Evolutionary conservation across 768 basidiomycete genomes (phyloP), one percentile per base, ranked within the genome.

Genomic region (Udeniomyces megalosporus): DNA sequence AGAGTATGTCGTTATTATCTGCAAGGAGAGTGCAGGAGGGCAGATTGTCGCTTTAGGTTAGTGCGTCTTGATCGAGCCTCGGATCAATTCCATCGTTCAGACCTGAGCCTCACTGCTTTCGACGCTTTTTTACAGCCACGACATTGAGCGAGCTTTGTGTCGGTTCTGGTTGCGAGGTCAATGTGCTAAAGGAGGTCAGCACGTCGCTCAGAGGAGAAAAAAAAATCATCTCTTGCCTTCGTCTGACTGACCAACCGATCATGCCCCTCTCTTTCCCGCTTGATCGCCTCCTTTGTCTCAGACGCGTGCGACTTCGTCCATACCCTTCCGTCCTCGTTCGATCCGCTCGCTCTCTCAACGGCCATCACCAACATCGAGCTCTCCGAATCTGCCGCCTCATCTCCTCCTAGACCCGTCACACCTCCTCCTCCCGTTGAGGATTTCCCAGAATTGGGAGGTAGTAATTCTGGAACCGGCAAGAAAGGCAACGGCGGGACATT

Each of bases 81-180:
- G 22, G 5, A n/a, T 17, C 14, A 3, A 26, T 61, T 42, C 47
- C 54, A 28, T 24, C 7, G 58, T 22, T 58, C 17, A 56, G 48
- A 55, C 24, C 60, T 26, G 34, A 48, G 32, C n/a, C 46, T n/a
- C 34, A 24, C 63, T 38, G n/a, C 38, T 50, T 8, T 17, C 56
- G 65, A 61, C 63, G 58, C 58, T 45, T 59, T 53, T 58, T 59
- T 67, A 3, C 67, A 95, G 92, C 68, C 92, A 95, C 71, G 92
- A 96, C 70, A 80, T 95, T 3, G 92, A 96, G 73, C 82, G 92
- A 46, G 92, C 92, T 1, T 73, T 96, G 24, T 91, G 87, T 75
- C 85, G 95, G 38, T 99, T 99, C 77, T 99, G 95, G 95, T 80
- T 99, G 32, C 82, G 92, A 55, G 93, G 93, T 5, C 90, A 90